phyloP scores from a whole-genome alignment of 2,329 filamentous ascomycete genomes.

The Nectriaceae sp. region DNA sequence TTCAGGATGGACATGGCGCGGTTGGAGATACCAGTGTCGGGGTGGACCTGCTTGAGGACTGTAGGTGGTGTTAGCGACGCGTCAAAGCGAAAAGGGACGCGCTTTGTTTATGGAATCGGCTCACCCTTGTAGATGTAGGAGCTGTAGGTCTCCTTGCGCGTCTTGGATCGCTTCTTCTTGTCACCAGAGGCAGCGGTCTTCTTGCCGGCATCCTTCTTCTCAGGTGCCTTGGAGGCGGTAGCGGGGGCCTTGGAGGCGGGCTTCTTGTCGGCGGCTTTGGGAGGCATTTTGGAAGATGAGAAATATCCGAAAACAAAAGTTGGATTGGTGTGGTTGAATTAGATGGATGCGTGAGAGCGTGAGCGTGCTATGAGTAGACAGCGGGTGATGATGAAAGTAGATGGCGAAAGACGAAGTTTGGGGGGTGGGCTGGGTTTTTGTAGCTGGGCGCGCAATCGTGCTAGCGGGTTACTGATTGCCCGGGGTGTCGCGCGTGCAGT shows the following conservation, averaged over 20 bases:
- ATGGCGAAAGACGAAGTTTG: slow-evolving; percentile 49
- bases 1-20: slow-evolving; percentile 99
- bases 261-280: slow-evolving; percentile 98
- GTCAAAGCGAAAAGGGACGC: slow-evolving; percentile 15
- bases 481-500: slow-evolving; percentile 26
- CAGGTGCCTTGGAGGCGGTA: slow-evolving; percentile 67
- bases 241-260: slow-evolving; percentile 95
- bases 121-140: slow-evolving; percentile 99
- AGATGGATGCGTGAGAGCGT: slow-evolving; percentile 14
- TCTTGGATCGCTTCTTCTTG: slow-evolving; percentile 99
- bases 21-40: slow-evolving; percentile 99
- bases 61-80: slow-evolving; percentile 25
- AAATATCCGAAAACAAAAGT: slow-evolving; percentile 1
- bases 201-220: slow-evolving; percentile 99
- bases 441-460: slow-evolving; percentile 57
- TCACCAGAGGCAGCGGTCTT: slow-evolving; percentile 96
- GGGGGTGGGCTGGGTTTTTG: slow-evolving; percentile 59
- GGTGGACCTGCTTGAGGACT: slow-evolving; percentile 99
- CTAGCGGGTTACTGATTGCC: slow-evolving; percentile 60
- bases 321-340: slow-evolving; percentile 15
- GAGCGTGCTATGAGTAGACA: slow-evolving; percentile 30
- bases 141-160: slow-evolving; percentile 99
- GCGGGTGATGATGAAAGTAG: slow-evolving; percentile 44
- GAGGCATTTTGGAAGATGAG: slow-evolving; percentile 69
- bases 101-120: slow-evolving; percentile 8